Conservation (phyloP, 345 rosid genomes). For the Litchi chinensis region DNA sequence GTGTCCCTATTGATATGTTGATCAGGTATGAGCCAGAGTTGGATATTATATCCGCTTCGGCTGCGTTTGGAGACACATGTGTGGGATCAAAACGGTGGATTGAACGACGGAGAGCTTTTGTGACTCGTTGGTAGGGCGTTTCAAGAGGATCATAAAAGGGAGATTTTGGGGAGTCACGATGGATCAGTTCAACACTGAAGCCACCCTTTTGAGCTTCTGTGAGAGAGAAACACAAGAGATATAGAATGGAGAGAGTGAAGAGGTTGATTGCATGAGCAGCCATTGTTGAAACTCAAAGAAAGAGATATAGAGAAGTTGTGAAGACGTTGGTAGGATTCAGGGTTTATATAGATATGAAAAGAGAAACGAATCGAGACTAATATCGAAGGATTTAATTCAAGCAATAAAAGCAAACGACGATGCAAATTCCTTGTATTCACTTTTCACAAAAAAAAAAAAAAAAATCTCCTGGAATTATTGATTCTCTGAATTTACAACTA, state of each 20-base stretch:
- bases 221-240: neutral
- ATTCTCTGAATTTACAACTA: too few species aligned
- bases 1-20: constrained; percentile 35
- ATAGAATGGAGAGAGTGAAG: neutral
- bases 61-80: neutral
- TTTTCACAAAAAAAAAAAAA: too few species aligned
- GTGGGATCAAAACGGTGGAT: constrained; percentile 10
- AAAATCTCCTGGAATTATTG: too few species aligned
- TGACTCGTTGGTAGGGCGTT: constrained; percentile 13
- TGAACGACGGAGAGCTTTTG: constrained; percentile 27
- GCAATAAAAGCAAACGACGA: too few species aligned
- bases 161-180: constrained; percentile 35
- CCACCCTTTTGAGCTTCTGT: constrained; percentile 19
- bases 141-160: constrained; percentile 27
- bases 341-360: too few species aligned
- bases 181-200: constrained; percentile 33
- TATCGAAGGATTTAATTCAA: too few species aligned
- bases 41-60: constrained; percentile 5
- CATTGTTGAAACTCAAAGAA: too few species aligned
- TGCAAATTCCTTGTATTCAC: too few species aligned
- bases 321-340: too few species aligned
- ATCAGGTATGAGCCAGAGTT: constrained; percentile 14
- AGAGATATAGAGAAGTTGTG: too few species aligned
- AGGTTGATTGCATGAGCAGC: too few species aligned
- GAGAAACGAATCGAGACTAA: too few species aligned